phyloP scores from a whole-genome alignment of 2,329 filamentous ascomycete genomes.

The Phaeosphaeria sp. region DNA sequence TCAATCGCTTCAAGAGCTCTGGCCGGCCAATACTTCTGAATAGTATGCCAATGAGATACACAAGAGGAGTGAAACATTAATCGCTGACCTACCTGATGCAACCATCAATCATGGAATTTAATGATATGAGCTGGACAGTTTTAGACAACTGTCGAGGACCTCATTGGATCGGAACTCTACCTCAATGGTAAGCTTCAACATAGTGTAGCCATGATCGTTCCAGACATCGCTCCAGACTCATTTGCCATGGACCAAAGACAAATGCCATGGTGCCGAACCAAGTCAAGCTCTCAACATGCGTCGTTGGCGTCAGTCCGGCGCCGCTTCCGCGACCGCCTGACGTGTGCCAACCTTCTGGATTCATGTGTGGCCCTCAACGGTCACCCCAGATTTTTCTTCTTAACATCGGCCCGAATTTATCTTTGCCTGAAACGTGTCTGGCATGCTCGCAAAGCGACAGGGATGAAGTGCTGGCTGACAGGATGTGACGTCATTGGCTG shows the following conservation, averaged over 20 bases:
- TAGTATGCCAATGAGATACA: too few relatives aligned
- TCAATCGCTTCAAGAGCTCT: too few relatives aligned
- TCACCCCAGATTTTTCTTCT: not conserved
- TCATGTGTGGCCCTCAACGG: not conserved
- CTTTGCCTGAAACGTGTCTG: not conserved
- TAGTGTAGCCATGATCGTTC: too few relatives aligned
- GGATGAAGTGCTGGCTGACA: not conserved
- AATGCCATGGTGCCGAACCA: not conserved
- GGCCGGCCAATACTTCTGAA: too few relatives aligned
- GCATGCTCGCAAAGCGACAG: not conserved
- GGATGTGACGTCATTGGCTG: not conserved
- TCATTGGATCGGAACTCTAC: too few relatives aligned
- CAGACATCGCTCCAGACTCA: not conserved
- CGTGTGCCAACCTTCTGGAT: not conserved
- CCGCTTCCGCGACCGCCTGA: not conserved
- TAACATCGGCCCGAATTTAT: not conserved
- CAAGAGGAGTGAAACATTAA: too few relatives aligned
- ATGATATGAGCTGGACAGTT: too few relatives aligned
- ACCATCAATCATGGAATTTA: too few relatives aligned
- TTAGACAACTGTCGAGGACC: too few relatives aligned
- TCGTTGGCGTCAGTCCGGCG: not conserved
- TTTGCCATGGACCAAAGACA: not conserved
- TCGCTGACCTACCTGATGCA: too few relatives aligned
- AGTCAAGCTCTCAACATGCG: not conserved
- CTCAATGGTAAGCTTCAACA: too few relatives aligned